Evolutionary conservation across 495 filamentous ascomycete species (phyloP).

Genomic region (Talaromyces liani): DNA sequence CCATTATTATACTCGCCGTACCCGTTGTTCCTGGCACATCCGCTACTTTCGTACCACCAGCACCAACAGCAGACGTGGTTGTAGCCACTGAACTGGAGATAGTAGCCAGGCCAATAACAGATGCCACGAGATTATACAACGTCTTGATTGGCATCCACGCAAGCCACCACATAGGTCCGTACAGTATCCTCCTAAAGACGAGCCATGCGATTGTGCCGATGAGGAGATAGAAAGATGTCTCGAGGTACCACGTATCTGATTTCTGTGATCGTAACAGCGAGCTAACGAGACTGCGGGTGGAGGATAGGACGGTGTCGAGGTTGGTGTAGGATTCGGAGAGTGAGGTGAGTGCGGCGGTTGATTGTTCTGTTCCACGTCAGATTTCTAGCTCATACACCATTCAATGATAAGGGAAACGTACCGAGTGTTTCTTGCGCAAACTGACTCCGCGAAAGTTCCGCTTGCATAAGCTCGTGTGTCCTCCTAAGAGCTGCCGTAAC

Average conservation of each 20-base stretch:
- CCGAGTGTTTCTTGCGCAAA: slow-evolving; percentile 82
- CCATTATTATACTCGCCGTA: not conserved
- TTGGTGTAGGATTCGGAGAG: slow-evolving; percentile 71
- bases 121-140: slow-evolving; percentile 42
- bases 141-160: slow-evolving; percentile 71
- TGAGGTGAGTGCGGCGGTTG: slow-evolving; percentile 69
- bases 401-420: slow-evolving; percentile 16
- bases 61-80: slow-evolving; percentile 13
- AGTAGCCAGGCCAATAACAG: slow-evolving; percentile 31
- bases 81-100: slow-evolving; percentile 26
- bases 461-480: slow-evolving; percentile 76
- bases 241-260: slow-evolving; percentile 94
- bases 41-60: not conserved
- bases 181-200: slow-evolving; percentile 72
- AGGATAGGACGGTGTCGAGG: slow-evolving; percentile 67
- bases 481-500: slow-evolving; percentile 78
- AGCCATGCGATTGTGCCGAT: slow-evolving; percentile 74
- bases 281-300: slow-evolving; percentile 64
- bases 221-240: slow-evolving; percentile 78
- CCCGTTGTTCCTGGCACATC: not conserved
- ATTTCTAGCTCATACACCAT: not conserved
- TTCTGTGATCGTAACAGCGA: slow-evolving; percentile 81
- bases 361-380: slow-evolving; percentile 43
- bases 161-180: slow-evolving; percentile 86
- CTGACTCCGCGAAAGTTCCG: slow-evolving; percentile 72